Percentiles rank a stretch among this genome's conserved stretches.
Evolutionary conservation across 2,329 filamentous ascomycete species (phyloP).

Genomic region (Neurospora crassa): DNA sequence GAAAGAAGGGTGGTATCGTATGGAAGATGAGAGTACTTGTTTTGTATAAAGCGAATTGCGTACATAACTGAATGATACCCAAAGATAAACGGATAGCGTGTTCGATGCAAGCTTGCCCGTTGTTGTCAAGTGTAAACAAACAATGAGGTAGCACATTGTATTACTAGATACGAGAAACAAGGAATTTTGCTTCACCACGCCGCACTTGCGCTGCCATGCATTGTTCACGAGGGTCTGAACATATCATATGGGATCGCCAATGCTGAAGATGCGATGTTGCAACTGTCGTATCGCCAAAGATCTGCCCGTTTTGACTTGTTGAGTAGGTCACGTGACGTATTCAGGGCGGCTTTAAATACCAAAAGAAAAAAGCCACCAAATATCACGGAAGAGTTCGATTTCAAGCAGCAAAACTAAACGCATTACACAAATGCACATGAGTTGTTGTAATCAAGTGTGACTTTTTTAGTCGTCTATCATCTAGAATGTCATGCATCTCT

Average conservation of each 20-base stretch:
- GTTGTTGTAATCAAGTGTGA: neutral
- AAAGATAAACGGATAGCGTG: neutral
- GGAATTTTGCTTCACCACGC: neutral
- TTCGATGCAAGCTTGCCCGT: neutral
- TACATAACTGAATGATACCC: neutral
- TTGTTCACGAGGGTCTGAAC: neutral
- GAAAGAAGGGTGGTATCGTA: neutral
- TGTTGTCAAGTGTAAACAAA: neutral
- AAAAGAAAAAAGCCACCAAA: neutral
- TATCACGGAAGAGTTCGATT: neutral
- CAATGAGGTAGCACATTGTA: neutral
- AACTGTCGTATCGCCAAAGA: neutral
- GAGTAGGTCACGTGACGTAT: neutral
- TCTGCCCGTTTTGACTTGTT: neutral
- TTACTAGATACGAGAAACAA: neutral
- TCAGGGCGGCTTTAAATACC: neutral
- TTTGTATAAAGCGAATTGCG: neutral
- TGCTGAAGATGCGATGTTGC: neutral
- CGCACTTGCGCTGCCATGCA: neutral
- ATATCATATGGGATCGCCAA: neutral
- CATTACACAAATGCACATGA: neutral
- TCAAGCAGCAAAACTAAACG: neutral
- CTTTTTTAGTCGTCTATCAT: conserved; percentile 1
- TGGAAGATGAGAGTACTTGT: neutral
- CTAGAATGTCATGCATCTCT: neutral